A percentile compares a stretch with the other conserved stretches of the same genome.
Evolutionary conservation across 192 early-diverging fungal genomes (phyloP).

Genomic region (Rhizophagus sp.): DNA sequence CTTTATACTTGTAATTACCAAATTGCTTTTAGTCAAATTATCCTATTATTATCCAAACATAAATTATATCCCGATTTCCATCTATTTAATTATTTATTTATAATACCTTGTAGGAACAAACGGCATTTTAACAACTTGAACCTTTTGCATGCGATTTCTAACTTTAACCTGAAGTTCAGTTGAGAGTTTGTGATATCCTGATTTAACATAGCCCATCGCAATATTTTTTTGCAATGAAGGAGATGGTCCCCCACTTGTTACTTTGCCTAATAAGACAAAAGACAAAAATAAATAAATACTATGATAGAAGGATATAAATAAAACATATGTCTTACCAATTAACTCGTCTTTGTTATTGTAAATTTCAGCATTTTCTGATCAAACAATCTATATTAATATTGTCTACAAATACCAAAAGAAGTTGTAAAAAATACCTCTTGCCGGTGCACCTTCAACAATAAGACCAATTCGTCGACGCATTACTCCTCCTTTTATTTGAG

Average conservation of each 20-base stretch:
- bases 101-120: conserved; percentile 87
- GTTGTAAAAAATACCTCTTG: conserved; percentile 55
- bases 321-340: conserved; percentile 54
- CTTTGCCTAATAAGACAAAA: conserved; percentile 36
- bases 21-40: too few relatives aligned
- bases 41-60: too few relatives aligned
- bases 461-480: conserved; percentile 85
- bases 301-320: not conserved
- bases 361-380: conserved; percentile 63
- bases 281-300: not conserved
- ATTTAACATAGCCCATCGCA: conserved; percentile 95
- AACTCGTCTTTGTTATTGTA: conserved; percentile 59
- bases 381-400: not conserved
- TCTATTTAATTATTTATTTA: conserved; percentile 40
- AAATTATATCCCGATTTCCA: too few relatives aligned
- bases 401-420: not conserved
- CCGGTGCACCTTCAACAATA: conserved; percentile 90
- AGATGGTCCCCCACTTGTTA: conserved; percentile 92
- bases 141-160: conserved; percentile 81
- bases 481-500: conserved; percentile 82
- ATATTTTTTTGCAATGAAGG: conserved; percentile 94
- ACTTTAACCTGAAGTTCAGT: conserved; percentile 93
- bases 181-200: conserved; percentile 87
- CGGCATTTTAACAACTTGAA: conserved; percentile 89
- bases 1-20: too few relatives aligned